A percentile compares a stretch with the other conserved stretches of the same genome.
Conservation (phyloP, 2,329 filamentous ascomycete species). For the Pseudogymnoascus sp. region DNA sequence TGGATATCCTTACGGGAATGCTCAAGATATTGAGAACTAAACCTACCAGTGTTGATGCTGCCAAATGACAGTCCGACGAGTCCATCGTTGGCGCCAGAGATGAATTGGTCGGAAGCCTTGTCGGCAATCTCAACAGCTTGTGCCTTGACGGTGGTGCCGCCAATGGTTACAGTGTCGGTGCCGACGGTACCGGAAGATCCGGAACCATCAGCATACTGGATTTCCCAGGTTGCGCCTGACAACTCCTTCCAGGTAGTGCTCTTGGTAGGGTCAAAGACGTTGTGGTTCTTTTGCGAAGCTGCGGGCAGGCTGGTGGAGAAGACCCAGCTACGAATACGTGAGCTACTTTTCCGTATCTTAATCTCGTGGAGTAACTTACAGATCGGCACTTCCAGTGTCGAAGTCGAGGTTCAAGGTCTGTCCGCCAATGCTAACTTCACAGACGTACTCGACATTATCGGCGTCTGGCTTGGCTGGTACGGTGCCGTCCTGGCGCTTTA, state of each 20-base stretch:
- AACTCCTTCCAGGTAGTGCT: slow-evolving; percentile 21
- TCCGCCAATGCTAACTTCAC: slow-evolving; percentile 21
- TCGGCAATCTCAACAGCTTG: slow-evolving; percentile 27
- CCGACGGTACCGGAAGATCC: slow-evolving; percentile 26
- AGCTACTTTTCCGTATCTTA: background rate
- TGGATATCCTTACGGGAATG: background rate
- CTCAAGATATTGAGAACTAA: background rate
- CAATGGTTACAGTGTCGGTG: slow-evolving; percentile 27
- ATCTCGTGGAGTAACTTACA: slow-evolving; percentile 19
- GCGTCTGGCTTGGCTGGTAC: slow-evolving; percentile 14
- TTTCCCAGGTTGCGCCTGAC: slow-evolving; percentile 22
- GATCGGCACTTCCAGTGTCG: slow-evolving; percentile 25
- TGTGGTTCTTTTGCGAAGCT: slow-evolving; percentile 14
- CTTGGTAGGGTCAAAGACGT: slow-evolving; percentile 19
- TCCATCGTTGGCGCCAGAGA: slow-evolving; percentile 38
- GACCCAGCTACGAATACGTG: slow-evolving; percentile 20
- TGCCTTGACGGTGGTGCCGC: slow-evolving; percentile 22
- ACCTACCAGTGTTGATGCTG: slow-evolving; percentile 24
- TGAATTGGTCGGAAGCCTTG: slow-evolving; percentile 24
- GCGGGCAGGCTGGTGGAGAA: slow-evolving; percentile 22
- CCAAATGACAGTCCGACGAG: slow-evolving; percentile 49
- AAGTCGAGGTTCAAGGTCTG: slow-evolving; percentile 25
- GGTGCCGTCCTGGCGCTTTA: slow-evolving; percentile 25
- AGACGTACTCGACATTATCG: slow-evolving; percentile 22
- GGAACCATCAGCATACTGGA: slow-evolving; percentile 29